Conservation (phyloP, 108 stramenopile genomes). For the Skeletonema grethae region DNA sequence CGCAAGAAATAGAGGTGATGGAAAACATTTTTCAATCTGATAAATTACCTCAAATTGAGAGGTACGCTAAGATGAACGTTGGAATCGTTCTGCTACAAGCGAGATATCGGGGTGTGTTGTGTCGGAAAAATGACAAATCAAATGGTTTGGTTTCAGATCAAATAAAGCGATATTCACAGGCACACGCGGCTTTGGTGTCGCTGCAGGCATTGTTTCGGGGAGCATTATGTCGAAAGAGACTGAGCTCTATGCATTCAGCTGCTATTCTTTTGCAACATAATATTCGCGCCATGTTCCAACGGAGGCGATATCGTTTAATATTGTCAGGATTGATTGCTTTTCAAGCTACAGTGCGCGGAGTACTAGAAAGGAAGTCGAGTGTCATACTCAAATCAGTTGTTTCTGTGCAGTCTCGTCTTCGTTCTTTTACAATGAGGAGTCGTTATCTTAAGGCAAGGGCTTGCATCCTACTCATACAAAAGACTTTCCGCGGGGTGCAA, state of each 20-base stretch:
- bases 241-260: background rate
- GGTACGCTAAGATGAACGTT: too few species aligned
- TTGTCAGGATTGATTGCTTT: conserved; percentile 6
- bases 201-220: conserved; percentile 29
- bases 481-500: background rate
- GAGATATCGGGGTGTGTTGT: too few species aligned
- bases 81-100: too few species aligned
- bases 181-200: conserved; percentile 7
- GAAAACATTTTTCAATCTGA: too few species aligned
- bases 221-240: conserved; percentile 2
- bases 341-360: conserved; percentile 16
- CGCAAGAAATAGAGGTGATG: background rate
- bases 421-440: background rate
- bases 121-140: background rate
- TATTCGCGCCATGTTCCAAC: conserved; percentile 3
- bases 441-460: background rate
- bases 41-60: too few species aligned
- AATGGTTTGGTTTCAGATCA: background rate
- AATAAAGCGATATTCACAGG: conserved; percentile 13
- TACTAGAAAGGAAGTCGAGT: background rate
- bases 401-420: background rate
- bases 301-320: conserved; percentile 3
- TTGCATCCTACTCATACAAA: background rate
- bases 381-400: background rate
- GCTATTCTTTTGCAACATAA: conserved; percentile 5